Base-by-base conservation (phyloP, 352 stramenopile species). In the Globisporangium middletonii region DNA sequence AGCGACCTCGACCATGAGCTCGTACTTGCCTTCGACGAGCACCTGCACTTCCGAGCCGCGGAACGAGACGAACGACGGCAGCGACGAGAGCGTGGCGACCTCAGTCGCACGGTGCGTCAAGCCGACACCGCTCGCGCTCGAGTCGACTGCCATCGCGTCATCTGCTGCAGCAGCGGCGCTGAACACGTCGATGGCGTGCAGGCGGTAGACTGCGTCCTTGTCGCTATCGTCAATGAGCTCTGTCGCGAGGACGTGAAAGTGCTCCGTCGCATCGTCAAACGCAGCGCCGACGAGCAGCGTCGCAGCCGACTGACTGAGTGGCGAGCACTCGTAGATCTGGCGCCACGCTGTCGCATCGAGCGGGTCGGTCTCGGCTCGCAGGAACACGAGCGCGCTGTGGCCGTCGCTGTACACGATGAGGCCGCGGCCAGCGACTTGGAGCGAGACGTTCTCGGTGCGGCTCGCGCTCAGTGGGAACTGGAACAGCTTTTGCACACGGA, bases 381-480 rank as follows among this genome's bases (percentile, higher is more conserved):
- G 30, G 51, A 86, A 75, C 38, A 78, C 62, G 48, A 92, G n/a
- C 30, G 60, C 68, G 5, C 78, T 80, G 23, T 75, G 68, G 30
- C 83, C 83, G 43, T 92, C 83, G 53, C 76, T 78, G 52, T 83
- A 78, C 3, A 86, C 74, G 12, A 92, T n/a, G 50, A 87, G 33
- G n/a, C 83, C 79, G 51, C 70, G 66, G 4, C 64, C 77, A 41
- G 77, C 76, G 23, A 89, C 79, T 59, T 77, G 72, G 33, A 92
- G 42, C 26, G 75, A 72, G 38, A 76, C 67, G 54, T 92, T 92
- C 54, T 92, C 78, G 42, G 72, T 68, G 26, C 78, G 71, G 9
- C 62, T 54, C 28, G 68, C 69, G 27, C 64, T 65, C 42, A 69
- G 52, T 4, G 72, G 60, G 43, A 89, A 71, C 52, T 54, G 65